phyloP scores from a whole-genome alignment of 1,284 basidiomycete species.

The Rhodotorula glutinis region DNA sequence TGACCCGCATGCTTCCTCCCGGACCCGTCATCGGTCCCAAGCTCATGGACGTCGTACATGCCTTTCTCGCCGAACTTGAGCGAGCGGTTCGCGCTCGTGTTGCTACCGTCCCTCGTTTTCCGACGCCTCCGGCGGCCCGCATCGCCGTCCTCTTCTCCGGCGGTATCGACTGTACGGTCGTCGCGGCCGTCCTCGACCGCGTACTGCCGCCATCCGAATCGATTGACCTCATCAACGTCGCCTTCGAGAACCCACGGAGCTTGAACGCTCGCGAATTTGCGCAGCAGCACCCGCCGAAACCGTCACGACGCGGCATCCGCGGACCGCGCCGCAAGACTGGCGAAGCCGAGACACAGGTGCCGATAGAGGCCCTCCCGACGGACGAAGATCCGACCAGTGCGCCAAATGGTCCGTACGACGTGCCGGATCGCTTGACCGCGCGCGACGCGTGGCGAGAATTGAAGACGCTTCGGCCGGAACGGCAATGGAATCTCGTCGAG shows the following conservation, averaged over 20 bases:
- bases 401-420: slow-evolving; percentile 51
- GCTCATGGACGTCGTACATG: slow-evolving; percentile 39
- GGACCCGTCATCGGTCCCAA: slow-evolving; percentile 8
- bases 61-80: slow-evolving; percentile 48
- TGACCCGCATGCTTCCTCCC: slow-evolving; percentile 7
- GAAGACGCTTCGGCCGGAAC: slow-evolving; percentile 62
- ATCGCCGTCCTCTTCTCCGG: slow-evolving; percentile 90
- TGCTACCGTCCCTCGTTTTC: slow-evolving; percentile 49
- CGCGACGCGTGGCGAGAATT: slow-evolving; percentile 74
- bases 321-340: neutral
- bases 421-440: slow-evolving; percentile 85
- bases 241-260: slow-evolving; percentile 85
- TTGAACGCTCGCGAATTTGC: slow-evolving; percentile 31
- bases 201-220: slow-evolving; percentile 69
- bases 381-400: slow-evolving; percentile 13
- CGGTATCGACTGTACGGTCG: slow-evolving; percentile 84
- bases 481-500: slow-evolving; percentile 88
- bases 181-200: slow-evolving; percentile 78
- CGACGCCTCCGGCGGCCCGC: neutral
- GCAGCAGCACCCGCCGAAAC: slow-evolving; percentile 30
- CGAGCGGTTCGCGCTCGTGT: slow-evolving; percentile 51
- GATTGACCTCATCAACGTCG: slow-evolving; percentile 92
- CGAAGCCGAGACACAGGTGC: slow-evolving; percentile 2
- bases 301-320: neutral
- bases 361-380: neutral